Conservation (phyloP, 176 grass and related monocot species). For the Thalia dealbata region DNA sequence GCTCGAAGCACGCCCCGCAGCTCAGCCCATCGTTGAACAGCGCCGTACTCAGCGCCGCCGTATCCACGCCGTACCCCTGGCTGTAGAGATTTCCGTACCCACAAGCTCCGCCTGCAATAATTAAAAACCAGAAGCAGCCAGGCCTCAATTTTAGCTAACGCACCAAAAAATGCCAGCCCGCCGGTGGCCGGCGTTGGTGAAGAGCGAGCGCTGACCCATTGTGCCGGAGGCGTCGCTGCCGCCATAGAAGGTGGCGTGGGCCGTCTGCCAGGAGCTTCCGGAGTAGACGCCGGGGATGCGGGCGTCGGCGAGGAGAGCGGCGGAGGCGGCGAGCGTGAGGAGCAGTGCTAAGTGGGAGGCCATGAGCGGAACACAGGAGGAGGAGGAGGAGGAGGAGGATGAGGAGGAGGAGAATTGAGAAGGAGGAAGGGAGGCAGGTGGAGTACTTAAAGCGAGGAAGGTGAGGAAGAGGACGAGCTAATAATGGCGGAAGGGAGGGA, state of each 20-base stretch:
- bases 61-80: slow-evolving; percentile 44
- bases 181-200: neutral
- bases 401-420: neutral
- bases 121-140: neutral
- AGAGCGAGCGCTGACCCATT: slow-evolving; percentile 33
- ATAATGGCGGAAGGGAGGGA: neutral
- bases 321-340: neutral
- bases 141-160: no score
- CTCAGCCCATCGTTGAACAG: slow-evolving; percentile 42
- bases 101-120: slow-evolving; percentile 35
- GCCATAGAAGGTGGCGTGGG: slow-evolving; percentile 96
- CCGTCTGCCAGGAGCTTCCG: slow-evolving; percentile 51
- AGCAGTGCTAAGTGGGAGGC: neutral
- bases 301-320: neutral
- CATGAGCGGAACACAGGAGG: no score
- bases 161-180: neutral
- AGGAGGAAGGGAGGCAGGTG: neutral
- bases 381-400: neutral
- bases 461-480: neutral
- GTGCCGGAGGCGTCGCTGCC: slow-evolving; percentile 89
- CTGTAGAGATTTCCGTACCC: slow-evolving; percentile 55
- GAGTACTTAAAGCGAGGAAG: neutral
- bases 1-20: slow-evolving; percentile 45
- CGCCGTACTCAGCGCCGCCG: slow-evolving; percentile 44
- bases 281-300: slow-evolving; percentile 19